A percentile compares a stretch with the other conserved stretches of the same genome.
These are phyloP conservation scores for Guyanaporus albipodus DNA, from an alignment of 768 basidiomycete genomes.

Conservation along the genomic window DNA sequence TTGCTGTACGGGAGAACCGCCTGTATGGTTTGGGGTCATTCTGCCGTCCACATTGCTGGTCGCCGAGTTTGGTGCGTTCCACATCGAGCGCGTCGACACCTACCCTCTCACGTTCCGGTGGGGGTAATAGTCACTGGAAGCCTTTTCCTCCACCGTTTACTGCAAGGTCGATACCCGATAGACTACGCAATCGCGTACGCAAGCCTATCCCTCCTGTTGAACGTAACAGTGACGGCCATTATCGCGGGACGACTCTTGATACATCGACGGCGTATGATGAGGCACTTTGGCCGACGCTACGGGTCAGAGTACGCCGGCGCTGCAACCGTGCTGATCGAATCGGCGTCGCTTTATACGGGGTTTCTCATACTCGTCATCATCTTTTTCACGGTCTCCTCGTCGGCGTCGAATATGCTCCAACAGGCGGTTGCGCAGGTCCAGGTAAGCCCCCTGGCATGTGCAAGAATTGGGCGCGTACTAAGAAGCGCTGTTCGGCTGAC, in stretches of 20 bases:
- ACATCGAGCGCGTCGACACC: background rate
- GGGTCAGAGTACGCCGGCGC: conserved; percentile 10
- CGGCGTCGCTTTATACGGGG: conserved; percentile 15
- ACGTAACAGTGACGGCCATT: conserved; percentile 15
- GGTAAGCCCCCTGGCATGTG: conserved; percentile 2
- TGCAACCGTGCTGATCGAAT: conserved; percentile 16
- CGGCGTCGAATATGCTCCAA: conserved; percentile 9
- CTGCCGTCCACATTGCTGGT: conserved; percentile 5
- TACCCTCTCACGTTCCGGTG: background rate
- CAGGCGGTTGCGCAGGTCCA: conserved; percentile 19
- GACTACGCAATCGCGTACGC: conserved; percentile 4
- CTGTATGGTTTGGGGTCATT: conserved; percentile 7
- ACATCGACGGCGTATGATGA: conserved; percentile 9
- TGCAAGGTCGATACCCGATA: background rate
- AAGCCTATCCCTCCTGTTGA: conserved; percentile 12
- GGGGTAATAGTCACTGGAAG: conserved; percentile 2
- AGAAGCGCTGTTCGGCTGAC: background rate
- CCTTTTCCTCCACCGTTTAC: conserved; percentile 1
- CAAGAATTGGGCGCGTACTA: background rate
- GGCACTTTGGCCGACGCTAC: conserved; percentile 11
- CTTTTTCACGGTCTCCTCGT: conserved; percentile 1
- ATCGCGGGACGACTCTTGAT: conserved; percentile 15
- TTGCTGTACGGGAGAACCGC: conserved; percentile 8
- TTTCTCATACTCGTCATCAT: conserved; percentile 17
- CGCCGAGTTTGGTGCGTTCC: conserved; percentile 12